Conservation (phyloP, 805 yeast species). For the Tetrapisispora taiwanensis region DNA sequence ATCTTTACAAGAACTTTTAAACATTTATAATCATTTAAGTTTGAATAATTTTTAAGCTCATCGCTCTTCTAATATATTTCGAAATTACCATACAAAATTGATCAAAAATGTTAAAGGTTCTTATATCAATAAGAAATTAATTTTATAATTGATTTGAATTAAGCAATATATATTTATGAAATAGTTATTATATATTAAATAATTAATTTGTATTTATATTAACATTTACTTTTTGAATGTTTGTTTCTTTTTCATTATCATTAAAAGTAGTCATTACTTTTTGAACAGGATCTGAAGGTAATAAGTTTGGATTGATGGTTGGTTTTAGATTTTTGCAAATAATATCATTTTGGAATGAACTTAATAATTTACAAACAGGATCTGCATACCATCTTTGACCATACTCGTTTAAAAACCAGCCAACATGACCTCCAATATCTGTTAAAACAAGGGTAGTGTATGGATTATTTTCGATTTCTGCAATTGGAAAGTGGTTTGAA, state of each 20-base stretch:
- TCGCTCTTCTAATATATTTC: not conserved
- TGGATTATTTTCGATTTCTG: slow-evolving; percentile 47
- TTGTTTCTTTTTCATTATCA: not conserved
- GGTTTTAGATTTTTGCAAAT: slow-evolving; percentile 18
- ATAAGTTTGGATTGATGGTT: not conserved
- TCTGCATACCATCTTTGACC: slow-evolving; percentile 59
- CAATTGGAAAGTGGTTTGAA: slow-evolving; percentile 39
- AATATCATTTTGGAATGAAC: slow-evolving; percentile 26
- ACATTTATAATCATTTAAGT: no score
- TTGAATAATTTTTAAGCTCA: not conserved
- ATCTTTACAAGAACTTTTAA: no score
- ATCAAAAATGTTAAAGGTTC: no score
- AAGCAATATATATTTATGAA: no score
- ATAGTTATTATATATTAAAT: no score
- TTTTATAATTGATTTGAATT: no score
- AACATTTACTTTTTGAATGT: no score
- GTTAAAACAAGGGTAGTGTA: slow-evolving; percentile 48
- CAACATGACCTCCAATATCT: slow-evolving; percentile 70
- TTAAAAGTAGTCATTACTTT: not conserved
- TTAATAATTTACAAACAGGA: slow-evolving; percentile 39
- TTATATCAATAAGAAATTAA: no score
- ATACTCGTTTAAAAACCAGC: slow-evolving; percentile 49
- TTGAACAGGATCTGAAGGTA: not conserved
- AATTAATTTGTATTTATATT: no score
- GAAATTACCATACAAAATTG: no score